A percentile compares a stretch with the other conserved stretches of the same genome.
phyloP scores from a whole-genome alignment of 2,329 filamentous ascomycete genomes.

The Aspergillus oerlinghausenensis region DNA sequence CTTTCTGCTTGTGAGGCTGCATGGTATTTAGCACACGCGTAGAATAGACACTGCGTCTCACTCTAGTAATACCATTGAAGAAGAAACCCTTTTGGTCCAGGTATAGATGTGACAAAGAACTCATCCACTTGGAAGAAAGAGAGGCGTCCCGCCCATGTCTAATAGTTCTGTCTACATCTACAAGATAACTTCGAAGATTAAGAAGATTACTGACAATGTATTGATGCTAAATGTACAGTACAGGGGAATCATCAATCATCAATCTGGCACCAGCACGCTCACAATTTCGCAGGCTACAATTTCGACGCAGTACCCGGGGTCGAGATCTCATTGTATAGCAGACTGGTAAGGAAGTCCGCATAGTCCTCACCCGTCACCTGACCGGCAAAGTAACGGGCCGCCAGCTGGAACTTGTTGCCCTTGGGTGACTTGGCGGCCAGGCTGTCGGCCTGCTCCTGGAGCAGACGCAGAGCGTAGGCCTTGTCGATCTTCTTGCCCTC shows the following conservation, averaged over 20 bases:
- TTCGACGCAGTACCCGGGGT: constrained; percentile 66
- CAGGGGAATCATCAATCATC: neutral
- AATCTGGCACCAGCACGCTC: constrained; percentile 15
- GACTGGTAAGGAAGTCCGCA: constrained; percentile 84
- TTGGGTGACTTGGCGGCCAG: constrained; percentile 69
- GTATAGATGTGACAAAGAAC: neutral
- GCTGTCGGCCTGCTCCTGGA: constrained; percentile 78
- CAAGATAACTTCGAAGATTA: neutral
- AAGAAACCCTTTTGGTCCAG: neutral
- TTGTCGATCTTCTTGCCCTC: constrained; percentile 94
- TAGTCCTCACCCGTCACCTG: constrained; percentile 98
- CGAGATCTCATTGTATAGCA: constrained; percentile 63
- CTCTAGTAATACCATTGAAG: neutral
- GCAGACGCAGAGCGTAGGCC: constrained; percentile 77
- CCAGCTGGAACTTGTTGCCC: constrained; percentile 88
- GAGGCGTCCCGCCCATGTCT: neutral
- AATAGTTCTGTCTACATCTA: neutral
- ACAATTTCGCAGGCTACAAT: constrained; percentile 38
- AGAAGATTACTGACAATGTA: neutral
- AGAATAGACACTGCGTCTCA: neutral
- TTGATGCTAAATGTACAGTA: neutral
- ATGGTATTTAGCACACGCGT: too few relatives aligned
- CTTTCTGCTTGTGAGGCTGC: too few relatives aligned
- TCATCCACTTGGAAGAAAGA: neutral
- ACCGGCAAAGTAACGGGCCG: constrained; percentile 83